Evolutionary conservation across 2,329 filamentous ascomycete species (phyloP), one percentile per base, ranked within the genome.

Genomic region (Colletotrichum sp.): DNA sequence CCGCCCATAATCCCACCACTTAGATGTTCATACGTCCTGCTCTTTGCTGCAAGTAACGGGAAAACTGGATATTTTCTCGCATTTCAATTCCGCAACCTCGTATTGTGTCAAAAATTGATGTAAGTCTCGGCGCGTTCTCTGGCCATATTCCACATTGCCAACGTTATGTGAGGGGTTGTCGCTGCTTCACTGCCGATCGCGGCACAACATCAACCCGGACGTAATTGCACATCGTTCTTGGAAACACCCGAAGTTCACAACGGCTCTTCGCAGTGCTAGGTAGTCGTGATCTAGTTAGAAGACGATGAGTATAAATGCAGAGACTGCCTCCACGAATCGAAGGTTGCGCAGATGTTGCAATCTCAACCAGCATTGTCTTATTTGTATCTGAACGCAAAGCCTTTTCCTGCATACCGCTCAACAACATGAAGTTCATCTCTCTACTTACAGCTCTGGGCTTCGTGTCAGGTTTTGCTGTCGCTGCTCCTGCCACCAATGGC

Each of bases 41-140:
- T 2, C 44, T 13, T 0, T 22, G 0, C 44, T 52, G 44, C 44
- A 24, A 52, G 44, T 0, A 2, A 24, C 1, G n/a, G 10, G 6
- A 22, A 22, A 24, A 22, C 10, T 52, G n/a, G 44, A 52, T 8
- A 52, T 13, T 0, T 24, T 52, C 12, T 52, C 44, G n/a, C 44
- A 52, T 24, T 52, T 52, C 6, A 52, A 3, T 24, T 52, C 44
- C 1, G 44, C 44, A 22, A 24, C 44, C 44, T 22, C 44, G 44
- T 52, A 52, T 52, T 52, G 9, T 52, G 44, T 22, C n/a, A 22
- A 52, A 52, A 22, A 3, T 22, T 52, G 44, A 52, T 13, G 44
- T 24, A 22, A 52, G 0, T 52, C n/a, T 52, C 44, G 44, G 44
- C 44, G 1, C n/a, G 44, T 1, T 52, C 44, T 8, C n/a, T 52